Conservation (phyloP, 1,284 basidiomycete species). For the Puccinia hordei region DNA sequence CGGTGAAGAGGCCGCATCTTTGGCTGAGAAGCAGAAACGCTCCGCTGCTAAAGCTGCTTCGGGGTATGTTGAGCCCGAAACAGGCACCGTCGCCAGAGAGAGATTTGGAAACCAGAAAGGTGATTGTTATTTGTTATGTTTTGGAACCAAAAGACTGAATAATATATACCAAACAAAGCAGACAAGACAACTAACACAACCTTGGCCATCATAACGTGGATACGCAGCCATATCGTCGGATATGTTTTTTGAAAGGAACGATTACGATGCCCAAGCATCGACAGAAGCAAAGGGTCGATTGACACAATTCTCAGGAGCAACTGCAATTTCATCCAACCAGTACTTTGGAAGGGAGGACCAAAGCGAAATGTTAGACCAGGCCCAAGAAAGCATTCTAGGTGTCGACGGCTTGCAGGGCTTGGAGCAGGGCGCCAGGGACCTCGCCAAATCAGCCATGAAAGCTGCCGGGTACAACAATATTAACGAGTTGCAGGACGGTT, state of each 20-base stretch:
- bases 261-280: constrained; percentile 75
- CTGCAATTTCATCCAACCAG: constrained; percentile 88
- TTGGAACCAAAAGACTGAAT: background rate
- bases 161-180: background rate
- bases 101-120: constrained; percentile 88
- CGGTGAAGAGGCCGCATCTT: constrained; percentile 55
- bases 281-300: constrained; percentile 80
- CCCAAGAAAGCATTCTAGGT: constrained; percentile 60
- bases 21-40: constrained; percentile 54
- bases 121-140: constrained; percentile 51
- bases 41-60: constrained; percentile 53
- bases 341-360: constrained; percentile 89
- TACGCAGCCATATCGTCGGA: constrained; percentile 82
- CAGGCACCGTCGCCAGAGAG: constrained; percentile 78
- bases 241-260: constrained; percentile 90
- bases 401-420: constrained; percentile 64
- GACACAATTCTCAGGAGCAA: constrained; percentile 84
- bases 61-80: constrained; percentile 57
- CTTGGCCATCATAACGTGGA: background rate
- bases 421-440: constrained; percentile 78
- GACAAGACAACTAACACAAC: background rate
- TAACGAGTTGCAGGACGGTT: constrained; percentile 79
- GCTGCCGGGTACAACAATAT: constrained; percentile 77
- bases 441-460: constrained; percentile 71
- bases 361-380: constrained; percentile 63